These are phyloP conservation scores for Prunus persica DNA, from an alignment of 306 rosid species.

Conservation along the genomic window DNA sequence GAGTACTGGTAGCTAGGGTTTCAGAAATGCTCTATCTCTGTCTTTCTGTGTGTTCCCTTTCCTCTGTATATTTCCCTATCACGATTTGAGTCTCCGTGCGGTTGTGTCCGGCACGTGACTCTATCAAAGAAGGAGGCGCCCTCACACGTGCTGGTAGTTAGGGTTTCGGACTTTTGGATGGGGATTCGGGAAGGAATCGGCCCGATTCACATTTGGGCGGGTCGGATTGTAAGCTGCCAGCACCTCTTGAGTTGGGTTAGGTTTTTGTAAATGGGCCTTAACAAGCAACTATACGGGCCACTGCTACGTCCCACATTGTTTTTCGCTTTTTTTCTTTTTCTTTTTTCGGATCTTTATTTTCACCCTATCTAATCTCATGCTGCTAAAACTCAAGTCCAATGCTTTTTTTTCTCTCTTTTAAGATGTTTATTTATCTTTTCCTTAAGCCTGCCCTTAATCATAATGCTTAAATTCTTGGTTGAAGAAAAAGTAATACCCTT, in stretches of 20 bases:
- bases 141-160: conserved; percentile 43
- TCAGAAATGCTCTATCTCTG: conserved; percentile 8
- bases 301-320: not conserved
- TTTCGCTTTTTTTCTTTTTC: not conserved
- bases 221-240: not conserved
- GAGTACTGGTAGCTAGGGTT: conserved; percentile 29
- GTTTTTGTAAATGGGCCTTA: not conserved
- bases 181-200: not conserved
- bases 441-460: too few relatives aligned
- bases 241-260: not conserved
- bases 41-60: not conserved
- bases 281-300: not conserved
- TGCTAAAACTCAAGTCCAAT: too few relatives aligned
- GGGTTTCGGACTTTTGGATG: conserved; percentile 8
- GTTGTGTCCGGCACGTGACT: conserved; percentile 53
- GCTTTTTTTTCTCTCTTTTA: too few relatives aligned
- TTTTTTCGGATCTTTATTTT: too few relatives aligned
- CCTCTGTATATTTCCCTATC: not conserved
- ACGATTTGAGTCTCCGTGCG: conserved; percentile 28
- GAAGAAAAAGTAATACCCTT: too few relatives aligned
- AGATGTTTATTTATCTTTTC: too few relatives aligned
- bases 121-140: conserved; percentile 22
- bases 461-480: too few relatives aligned
- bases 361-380: too few relatives aligned
- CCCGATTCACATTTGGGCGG: not conserved